A percentile compares a stretch with the other conserved stretches of the same genome.
These are phyloP conservation scores for Naganishia onofrii DNA, from an alignment of 768 basidiomycete genomes.

Conservation along the genomic window DNA sequence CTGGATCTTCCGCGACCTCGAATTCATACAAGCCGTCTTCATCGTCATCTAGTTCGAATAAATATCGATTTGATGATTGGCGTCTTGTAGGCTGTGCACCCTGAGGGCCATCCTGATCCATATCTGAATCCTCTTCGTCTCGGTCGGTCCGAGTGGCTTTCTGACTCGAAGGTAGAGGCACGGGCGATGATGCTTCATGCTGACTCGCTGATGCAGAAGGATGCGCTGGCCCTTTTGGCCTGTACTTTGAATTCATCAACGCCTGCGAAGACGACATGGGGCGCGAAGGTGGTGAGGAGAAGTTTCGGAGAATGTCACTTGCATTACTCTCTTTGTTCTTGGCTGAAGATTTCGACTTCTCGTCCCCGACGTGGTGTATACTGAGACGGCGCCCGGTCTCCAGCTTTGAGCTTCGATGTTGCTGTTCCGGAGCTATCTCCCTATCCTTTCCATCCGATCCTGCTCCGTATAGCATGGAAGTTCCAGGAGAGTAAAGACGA, in stretches of 20 bases:
- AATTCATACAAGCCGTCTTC: constrained; percentile 14
- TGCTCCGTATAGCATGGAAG: neutral
- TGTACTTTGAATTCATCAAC: neutral
- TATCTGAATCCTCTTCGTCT: neutral
- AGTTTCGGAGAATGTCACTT: neutral
- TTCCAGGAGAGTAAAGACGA: neutral
- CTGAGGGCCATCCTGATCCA: neutral
- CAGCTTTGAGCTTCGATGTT: neutral
- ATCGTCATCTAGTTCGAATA: constrained; percentile 7
- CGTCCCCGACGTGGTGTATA: neutral
- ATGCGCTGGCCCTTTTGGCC: neutral
- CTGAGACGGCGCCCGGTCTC: neutral
- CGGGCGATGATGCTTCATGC: neutral
- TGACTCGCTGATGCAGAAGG: neutral
- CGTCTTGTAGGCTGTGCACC: neutral
- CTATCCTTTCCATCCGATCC: neutral
- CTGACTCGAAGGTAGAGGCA: neutral
- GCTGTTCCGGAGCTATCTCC: neutral
- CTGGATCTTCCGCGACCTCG: neutral
- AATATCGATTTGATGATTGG: neutral
- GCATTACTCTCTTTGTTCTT: neutral
- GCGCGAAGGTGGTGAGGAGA: neutral
- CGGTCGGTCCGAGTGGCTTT: neutral
- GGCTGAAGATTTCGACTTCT: neutral
- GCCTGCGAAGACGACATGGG: neutral